Conservation (phyloP, 352 stramenopile genomes). For the Elongisporangium prolatum region DNA sequence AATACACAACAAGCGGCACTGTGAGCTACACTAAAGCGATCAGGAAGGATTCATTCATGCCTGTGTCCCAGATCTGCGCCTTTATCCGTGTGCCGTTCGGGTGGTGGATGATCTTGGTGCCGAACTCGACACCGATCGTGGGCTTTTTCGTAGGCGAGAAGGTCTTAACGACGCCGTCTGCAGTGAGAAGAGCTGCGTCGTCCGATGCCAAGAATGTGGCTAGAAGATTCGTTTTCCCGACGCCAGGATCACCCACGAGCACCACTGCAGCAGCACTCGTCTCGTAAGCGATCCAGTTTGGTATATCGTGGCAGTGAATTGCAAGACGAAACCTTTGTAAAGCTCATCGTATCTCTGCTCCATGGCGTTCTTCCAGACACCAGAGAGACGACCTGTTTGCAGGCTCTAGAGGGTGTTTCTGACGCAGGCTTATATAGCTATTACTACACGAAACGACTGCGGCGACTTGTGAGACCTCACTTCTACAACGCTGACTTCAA, state of each 20-base stretch:
- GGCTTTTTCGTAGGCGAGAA: slow-evolving; percentile 61
- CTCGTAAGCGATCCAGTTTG: background rate
- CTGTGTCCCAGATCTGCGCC: slow-evolving; percentile 81
- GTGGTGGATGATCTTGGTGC: slow-evolving; percentile 72
- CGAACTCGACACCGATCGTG: slow-evolving; percentile 81
- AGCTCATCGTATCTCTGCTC: slow-evolving; percentile 76
- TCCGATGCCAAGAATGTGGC: slow-evolving; percentile 61
- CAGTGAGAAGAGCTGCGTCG: slow-evolving; percentile 19
- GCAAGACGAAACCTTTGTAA: slow-evolving; percentile 51
- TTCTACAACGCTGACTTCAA: too few relatives aligned
- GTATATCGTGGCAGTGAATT: too few relatives aligned
- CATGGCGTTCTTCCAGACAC: slow-evolving; percentile 11
- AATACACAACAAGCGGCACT: background rate
- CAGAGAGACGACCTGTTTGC: background rate
- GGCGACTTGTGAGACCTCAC: too few relatives aligned
- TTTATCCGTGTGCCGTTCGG: slow-evolving; percentile 78
- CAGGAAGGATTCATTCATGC: slow-evolving; percentile 6
- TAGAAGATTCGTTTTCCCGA: slow-evolving; percentile 91
- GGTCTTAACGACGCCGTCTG: slow-evolving; percentile 28
- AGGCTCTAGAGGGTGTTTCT: background rate
- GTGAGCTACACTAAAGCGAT: background rate
- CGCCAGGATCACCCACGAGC: slow-evolving; percentile 74
- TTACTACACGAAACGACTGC: background rate
- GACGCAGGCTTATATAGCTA: background rate
- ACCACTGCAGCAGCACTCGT: slow-evolving; percentile 35